Percentiles rank a stretch among this genome's conserved stretches.
Evolutionary conservation across 1,139 yeast species (phyloP).

Genomic region (Hansenula sp.): DNA sequence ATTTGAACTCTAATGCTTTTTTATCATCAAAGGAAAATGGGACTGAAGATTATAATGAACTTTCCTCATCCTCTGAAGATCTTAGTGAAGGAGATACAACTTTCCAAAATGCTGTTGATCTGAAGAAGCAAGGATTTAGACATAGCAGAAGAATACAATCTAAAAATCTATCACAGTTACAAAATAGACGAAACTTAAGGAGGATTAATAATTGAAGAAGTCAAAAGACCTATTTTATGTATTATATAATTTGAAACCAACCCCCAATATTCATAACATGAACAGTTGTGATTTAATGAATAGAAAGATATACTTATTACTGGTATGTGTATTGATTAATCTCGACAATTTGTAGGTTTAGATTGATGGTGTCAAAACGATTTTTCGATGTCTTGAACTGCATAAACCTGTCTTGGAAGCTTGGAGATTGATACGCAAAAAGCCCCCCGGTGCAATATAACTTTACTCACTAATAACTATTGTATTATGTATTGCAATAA

Average conservation of each 20-base stretch:
- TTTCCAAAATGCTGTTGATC: constrained; percentile 13
- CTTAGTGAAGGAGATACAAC: not conserved
- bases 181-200: constrained; percentile 18
- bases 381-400: too few species aligned
- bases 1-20: not conserved
- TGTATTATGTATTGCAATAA: too few species aligned
- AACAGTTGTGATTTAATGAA: not conserved
- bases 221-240: not conserved
- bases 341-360: too few species aligned
- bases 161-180: constrained; percentile 19
- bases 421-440: too few species aligned
- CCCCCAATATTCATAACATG: not conserved
- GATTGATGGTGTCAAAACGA: too few species aligned
- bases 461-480: too few species aligned
- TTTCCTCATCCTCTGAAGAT: not conserved
- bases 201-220: constrained; percentile 3
- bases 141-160: constrained; percentile 19
- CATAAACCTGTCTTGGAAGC: too few species aligned
- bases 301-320: too few species aligned
- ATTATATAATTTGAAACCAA: not conserved
- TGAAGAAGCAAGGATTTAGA: constrained; percentile 14
- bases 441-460: too few species aligned
- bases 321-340: too few species aligned
- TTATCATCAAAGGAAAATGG: not conserved
- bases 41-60: not conserved